A percentile compares a stretch with the other conserved stretches of the same genome.
These are phyloP conservation scores for Fusarium annulatum DNA, from an alignment of 2,329 filamentous ascomycete species.

Conservation along the genomic window DNA sequence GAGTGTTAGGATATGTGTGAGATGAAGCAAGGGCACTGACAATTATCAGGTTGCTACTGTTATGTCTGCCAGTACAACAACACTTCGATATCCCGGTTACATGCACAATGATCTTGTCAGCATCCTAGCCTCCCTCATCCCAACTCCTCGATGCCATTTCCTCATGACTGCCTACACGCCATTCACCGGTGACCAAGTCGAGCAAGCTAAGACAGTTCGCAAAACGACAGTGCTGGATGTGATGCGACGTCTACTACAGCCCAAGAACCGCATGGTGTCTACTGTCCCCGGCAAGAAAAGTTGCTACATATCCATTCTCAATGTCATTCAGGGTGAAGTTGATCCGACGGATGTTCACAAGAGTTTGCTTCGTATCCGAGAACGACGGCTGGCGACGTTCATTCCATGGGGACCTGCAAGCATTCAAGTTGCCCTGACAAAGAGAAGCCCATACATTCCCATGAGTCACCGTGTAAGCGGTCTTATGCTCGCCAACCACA, in stretches of 20 bases:
- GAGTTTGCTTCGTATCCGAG: constrained; percentile 93
- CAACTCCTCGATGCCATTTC: constrained; percentile 97
- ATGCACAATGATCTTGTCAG: constrained; percentile 99
- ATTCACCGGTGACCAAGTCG: constrained; percentile 95
- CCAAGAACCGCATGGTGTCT: constrained; percentile 99
- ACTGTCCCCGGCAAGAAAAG: constrained; percentile 95
- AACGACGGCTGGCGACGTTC: constrained; percentile 92
- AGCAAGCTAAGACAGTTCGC: constrained; percentile 95
- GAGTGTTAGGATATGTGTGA: not conserved
- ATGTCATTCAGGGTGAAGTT: constrained; percentile 98
- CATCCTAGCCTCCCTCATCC: constrained; percentile 94
- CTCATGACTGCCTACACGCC: constrained; percentile 98
- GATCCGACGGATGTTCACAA: constrained; percentile 99
- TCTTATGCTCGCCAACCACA: constrained; percentile 98
- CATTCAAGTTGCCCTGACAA: constrained; percentile 96
- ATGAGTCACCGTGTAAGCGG: constrained; percentile 95
- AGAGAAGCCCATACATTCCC: constrained; percentile 94
- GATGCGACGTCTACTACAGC: constrained; percentile 93
- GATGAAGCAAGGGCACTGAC: not conserved
- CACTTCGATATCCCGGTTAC: constrained; percentile 95
- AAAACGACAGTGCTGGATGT: constrained; percentile 98
- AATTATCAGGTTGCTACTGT: constrained; percentile 82
- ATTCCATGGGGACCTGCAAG: constrained; percentile 98
- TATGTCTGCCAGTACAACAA: constrained; percentile 98
- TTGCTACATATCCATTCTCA: constrained; percentile 98